phyloP scores from a whole-genome alignment of 352 stramenopile genomes.

The Globisporangium spiculum region DNA sequence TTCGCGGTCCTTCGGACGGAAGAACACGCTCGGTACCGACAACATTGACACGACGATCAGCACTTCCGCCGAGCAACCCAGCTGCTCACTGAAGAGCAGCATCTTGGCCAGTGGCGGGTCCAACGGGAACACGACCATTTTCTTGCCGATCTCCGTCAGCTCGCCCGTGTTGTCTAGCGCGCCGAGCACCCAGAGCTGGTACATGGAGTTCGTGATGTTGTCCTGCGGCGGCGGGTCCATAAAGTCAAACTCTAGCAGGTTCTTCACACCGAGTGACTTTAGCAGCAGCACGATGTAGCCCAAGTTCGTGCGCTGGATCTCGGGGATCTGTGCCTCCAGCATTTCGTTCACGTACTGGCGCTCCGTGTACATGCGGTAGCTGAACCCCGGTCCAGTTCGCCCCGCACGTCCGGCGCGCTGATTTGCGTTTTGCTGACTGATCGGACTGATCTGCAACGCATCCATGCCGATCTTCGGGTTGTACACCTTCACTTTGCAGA shows the following conservation, averaged over 20 bases:
- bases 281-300: slow-evolving; percentile 97
- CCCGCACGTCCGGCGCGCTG: slow-evolving; percentile 95
- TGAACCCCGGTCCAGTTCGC: slow-evolving; percentile 88
- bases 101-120: slow-evolving; percentile 95
- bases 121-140: slow-evolving; percentile 99
- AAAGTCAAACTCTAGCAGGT: slow-evolving; percentile 98
- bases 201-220: slow-evolving; percentile 99
- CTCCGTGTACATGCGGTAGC: slow-evolving; percentile 97
- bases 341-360: slow-evolving; percentile 96
- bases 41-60: slow-evolving; percentile 97
- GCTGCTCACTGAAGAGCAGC: slow-evolving; percentile 94
- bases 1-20: slow-evolving; percentile 95
- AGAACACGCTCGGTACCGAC: slow-evolving; percentile 96
- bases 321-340: slow-evolving; percentile 96
- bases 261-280: slow-evolving; percentile 96
- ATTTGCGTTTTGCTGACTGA: slow-evolving; percentile 97
- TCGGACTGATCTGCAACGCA: slow-evolving; percentile 93
- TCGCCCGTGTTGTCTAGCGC: slow-evolving; percentile 97
- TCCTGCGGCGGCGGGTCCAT: slow-evolving; percentile 97
- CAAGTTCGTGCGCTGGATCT: slow-evolving; percentile 98
- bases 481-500: slow-evolving; percentile 99
- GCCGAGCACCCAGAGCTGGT: slow-evolving; percentile 98
- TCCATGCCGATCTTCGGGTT: slow-evolving; percentile 99
- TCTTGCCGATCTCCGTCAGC: slow-evolving; percentile 94
- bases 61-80: slow-evolving; percentile 94